These are phyloP conservation scores for Cunninghamia lanceolata DNA, from an alignment of 75 land plant genomes.

Conservation along the genomic window DNA sequence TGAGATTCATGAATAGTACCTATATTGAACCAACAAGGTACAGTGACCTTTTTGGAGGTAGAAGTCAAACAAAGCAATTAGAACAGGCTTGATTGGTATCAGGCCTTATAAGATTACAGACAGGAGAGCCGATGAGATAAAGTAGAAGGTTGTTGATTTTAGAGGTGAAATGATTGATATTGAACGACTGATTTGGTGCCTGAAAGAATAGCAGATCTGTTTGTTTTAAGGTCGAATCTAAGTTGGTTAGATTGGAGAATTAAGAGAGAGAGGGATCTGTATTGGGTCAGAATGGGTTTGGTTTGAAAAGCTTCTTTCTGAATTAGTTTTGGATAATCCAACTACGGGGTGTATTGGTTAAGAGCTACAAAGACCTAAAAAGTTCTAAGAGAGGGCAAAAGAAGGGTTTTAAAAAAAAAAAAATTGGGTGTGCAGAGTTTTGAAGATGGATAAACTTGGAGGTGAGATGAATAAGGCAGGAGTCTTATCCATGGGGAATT, in stretches of 20 bases:
- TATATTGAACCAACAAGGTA: background rate
- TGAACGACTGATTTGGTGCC: background rate
- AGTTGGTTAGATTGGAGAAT: background rate
- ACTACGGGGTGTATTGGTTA: background rate
- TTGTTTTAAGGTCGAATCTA: background rate
- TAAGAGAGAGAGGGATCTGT: background rate
- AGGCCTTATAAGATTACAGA: background rate
- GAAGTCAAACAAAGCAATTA: background rate
- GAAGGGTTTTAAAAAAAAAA: background rate
- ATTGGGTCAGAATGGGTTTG: background rate
- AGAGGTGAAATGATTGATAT: background rate
- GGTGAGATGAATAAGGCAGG: background rate
- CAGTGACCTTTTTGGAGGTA: background rate
- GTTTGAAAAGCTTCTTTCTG: background rate
- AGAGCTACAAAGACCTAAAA: background rate
- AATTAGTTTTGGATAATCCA: background rate
- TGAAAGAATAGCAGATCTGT: background rate
- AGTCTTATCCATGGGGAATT: background rate
- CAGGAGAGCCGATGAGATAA: background rate
- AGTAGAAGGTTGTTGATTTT: background rate
- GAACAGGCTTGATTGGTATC: background rate
- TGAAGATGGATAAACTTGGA: conserved; percentile 5
- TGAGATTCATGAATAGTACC: background rate
- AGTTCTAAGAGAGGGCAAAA: background rate
- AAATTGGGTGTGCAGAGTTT: background rate